A percentile compares a stretch with the other conserved stretches of the same genome.
phyloP scores from a whole-genome alignment of 208 protist genomes.

The Histomonas meleagridis region DNA sequence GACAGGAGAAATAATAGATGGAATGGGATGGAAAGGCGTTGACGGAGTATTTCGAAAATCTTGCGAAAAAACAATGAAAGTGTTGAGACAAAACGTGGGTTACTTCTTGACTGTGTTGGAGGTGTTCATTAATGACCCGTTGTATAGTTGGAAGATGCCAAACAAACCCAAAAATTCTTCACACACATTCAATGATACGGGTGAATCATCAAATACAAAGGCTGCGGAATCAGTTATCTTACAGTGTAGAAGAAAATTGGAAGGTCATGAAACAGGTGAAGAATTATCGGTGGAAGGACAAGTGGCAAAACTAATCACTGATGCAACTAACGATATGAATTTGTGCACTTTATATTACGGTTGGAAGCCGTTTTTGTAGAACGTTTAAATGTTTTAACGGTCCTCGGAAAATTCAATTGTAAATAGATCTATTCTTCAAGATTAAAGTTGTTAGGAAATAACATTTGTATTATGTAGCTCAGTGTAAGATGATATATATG shows the following conservation, averaged over 20 bases:
- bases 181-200: not conserved
- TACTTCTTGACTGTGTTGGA: slow-evolving; percentile 36
- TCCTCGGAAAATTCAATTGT: too few species aligned
- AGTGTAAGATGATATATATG: too few species aligned
- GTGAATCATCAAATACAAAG: slow-evolving; percentile 35
- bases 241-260: slow-evolving; percentile 59
- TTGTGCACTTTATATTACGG: slow-evolving; percentile 52
- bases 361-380: slow-evolving; percentile 50
- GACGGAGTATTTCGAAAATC: slow-evolving; percentile 66
- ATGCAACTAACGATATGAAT: slow-evolving; percentile 50
- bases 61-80: slow-evolving; percentile 66
- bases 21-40: slow-evolving; percentile 47
- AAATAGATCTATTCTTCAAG: too few species aligned
- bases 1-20: slow-evolving; percentile 54
- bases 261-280: slow-evolving; percentile 50
- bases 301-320: slow-evolving; percentile 51
- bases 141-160: slow-evolving; percentile 23
- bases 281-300: slow-evolving; percentile 53
- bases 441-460: too few species aligned
- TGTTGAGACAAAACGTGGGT: slow-evolving; percentile 70
- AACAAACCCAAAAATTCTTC: not conserved
- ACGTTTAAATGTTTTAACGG: too few species aligned
- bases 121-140: slow-evolving; percentile 41
- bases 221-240: slow-evolving; percentile 61
- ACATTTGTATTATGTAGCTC: too few species aligned